Evolutionary conservation across 768 basidiomycete species (phyloP).

Genomic region (Serendipita sp.): DNA sequence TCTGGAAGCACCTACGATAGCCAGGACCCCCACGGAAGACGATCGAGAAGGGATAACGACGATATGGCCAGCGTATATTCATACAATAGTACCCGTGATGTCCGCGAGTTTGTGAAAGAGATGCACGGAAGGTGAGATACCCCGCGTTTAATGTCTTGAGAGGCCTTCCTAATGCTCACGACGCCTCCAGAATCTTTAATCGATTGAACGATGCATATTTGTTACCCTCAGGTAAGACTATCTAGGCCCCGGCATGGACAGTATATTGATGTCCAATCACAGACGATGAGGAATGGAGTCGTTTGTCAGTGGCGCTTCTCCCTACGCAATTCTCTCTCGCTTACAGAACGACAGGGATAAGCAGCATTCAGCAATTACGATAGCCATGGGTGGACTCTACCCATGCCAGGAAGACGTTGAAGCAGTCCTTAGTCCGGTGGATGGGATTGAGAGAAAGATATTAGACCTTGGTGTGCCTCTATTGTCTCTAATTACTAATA

Average conservation of each 20-base stretch:
- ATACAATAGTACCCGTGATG: neutral
- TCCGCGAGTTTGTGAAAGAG: neutral
- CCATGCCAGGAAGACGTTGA: neutral
- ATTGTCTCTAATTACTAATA: neutral
- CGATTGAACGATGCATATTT: neutral
- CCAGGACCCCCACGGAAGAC: neutral
- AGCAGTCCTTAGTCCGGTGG: neutral
- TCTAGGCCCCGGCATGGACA: neutral
- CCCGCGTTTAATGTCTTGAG: too few species aligned
- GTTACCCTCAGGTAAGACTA: neutral
- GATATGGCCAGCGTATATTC: constrained; percentile 2
- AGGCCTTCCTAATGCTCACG: neutral
- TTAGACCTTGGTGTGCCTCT: neutral
- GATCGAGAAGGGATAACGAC: neutral
- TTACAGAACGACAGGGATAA: neutral
- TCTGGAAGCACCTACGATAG: neutral
- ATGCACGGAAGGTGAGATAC: neutral
- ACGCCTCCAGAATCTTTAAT: neutral
- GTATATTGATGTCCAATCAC: neutral
- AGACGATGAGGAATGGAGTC: neutral
- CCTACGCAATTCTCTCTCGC: neutral
- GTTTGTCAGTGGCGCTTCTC: neutral
- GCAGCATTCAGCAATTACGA: neutral
- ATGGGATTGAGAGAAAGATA: neutral
- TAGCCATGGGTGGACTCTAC: neutral